Evolutionary conservation across 768 basidiomycete genomes (phyloP), one percentile per base, ranked within the genome.

Genomic region (Leccinum barrowsii): DNA sequence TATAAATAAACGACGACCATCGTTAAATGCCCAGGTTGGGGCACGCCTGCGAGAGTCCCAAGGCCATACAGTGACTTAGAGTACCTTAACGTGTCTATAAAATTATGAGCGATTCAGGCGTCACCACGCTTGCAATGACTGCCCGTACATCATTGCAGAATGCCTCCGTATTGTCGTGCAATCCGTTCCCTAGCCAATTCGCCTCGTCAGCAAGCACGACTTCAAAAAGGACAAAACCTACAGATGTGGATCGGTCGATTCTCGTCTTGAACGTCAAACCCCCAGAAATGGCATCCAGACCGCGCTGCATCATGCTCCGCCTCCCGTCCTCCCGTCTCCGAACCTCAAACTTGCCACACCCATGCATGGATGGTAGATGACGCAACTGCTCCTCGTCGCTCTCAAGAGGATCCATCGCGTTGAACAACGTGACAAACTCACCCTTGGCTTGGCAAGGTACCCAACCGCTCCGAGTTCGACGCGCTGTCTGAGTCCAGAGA

Each of bases 401-500:
- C 59, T 78, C 78, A 40, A 72, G 70, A 5, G 84, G 85, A 54
- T 80, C 74, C 67, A 84, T 79, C 1, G 86, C 82, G 68, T 91
- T 88, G 73, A 91, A 85, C 7, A 92, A 75, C 11, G 84, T 85
- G 57, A 89, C 73, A 62, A 94, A 94, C 47, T 75, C 71, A 3
- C 90, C 90, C 17, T 71, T 1, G 85, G 82, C 63, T 85, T 88
- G 34, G 76, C 77, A 26, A 92, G 73, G 68, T 88, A 94, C 2
- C 92, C 91, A 8, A 93, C 85, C 3, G 85, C 84, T 6, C 91
- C 92, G 2, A 92, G 72, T 13, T 78, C 69, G 1, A 92, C 81
- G 5, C 67, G 77, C 4, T 26, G 80, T 73, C 2, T 90, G 91
- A 5, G 76, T 78, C 90, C 90, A 94, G 5, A 92, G 72, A 7